Conservation (phyloP, 1,284 basidiomycete species). For the Cutaneotrichosporon sp. region DNA sequence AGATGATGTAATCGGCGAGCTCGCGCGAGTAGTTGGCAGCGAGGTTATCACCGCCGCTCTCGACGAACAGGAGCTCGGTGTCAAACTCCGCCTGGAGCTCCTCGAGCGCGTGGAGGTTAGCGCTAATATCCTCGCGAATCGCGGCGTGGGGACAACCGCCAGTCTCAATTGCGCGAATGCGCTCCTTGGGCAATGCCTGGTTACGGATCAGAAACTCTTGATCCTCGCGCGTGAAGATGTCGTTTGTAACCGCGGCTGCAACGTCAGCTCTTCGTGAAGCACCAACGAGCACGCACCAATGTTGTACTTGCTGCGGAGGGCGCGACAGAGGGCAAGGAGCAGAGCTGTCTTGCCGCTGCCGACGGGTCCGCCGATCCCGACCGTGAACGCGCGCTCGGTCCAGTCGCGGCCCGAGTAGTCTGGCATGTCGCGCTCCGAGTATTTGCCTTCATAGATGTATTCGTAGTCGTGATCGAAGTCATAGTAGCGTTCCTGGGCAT, state of each 20-base stretch:
- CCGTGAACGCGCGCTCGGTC: constrained; percentile 87
- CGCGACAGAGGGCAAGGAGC: constrained; percentile 84
- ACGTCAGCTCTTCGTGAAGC: not conserved
- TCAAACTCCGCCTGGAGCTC: constrained; percentile 85
- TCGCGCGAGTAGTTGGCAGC: constrained; percentile 96
- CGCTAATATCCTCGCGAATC: constrained; percentile 94
- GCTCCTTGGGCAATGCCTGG: constrained; percentile 71
- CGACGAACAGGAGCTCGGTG: constrained; percentile 83
- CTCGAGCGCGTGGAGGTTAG: constrained; percentile 92
- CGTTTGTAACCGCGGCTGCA: constrained; percentile 86
- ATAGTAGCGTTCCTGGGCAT: too few relatives aligned
- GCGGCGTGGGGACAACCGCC: constrained; percentile 92
- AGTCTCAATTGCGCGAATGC: constrained; percentile 95
- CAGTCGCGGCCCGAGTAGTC: constrained; percentile 81
- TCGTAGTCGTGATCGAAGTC: not conserved
- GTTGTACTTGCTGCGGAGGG: constrained; percentile 76
- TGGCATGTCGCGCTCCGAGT: constrained; percentile 84
- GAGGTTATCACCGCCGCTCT: constrained; percentile 93
- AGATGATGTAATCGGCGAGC: constrained; percentile 94
- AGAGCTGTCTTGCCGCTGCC: constrained; percentile 97
- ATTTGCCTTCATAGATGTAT: constrained; percentile 65
- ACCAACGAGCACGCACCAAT: constrained; percentile 59
- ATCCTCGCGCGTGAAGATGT: constrained; percentile 96
- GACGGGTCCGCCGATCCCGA: constrained; percentile 95
- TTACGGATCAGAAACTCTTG: constrained; percentile 95